Conservation (phyloP, 139 green algal species). For the Chlorella sp. region DNA sequence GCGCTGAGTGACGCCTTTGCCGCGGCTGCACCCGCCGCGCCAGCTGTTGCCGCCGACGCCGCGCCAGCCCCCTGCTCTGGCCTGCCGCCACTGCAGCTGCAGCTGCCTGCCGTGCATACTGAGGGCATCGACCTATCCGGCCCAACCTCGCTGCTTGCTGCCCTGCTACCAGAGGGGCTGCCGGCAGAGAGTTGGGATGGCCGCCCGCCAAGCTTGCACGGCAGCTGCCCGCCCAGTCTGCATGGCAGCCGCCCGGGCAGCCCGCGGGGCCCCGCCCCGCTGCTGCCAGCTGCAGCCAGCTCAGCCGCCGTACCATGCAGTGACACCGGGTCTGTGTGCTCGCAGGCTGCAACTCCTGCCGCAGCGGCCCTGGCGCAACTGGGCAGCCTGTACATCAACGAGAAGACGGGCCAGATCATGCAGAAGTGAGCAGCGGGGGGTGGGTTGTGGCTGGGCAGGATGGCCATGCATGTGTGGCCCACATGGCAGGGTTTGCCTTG, state of each 20-base stretch:
- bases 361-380: constrained; percentile 5
- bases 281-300: constrained; percentile 4
- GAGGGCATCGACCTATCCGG: neutral
- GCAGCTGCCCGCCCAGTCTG: neutral
- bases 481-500: neutral
- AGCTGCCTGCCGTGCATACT: neutral
- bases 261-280: neutral
- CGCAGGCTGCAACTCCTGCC: constrained; percentile 14
- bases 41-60: neutral
- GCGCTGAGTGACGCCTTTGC: neutral
- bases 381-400: constrained; percentile 33
- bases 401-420: constrained; percentile 38
- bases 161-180: neutral
- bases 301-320: neutral
- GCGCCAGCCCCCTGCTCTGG: too few relatives aligned
- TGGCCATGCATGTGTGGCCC: neutral
- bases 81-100: neutral
- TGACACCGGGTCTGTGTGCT: neutral
- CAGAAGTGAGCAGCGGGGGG: neutral
- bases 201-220: neutral
- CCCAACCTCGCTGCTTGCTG: neutral
- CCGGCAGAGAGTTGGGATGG: neutral
- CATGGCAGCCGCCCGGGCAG: neutral
- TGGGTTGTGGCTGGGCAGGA: too few relatives aligned
- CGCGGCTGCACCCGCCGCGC: neutral